Conservation (phyloP, 306 rosid genomes). For the Citrullus amarus region DNA sequence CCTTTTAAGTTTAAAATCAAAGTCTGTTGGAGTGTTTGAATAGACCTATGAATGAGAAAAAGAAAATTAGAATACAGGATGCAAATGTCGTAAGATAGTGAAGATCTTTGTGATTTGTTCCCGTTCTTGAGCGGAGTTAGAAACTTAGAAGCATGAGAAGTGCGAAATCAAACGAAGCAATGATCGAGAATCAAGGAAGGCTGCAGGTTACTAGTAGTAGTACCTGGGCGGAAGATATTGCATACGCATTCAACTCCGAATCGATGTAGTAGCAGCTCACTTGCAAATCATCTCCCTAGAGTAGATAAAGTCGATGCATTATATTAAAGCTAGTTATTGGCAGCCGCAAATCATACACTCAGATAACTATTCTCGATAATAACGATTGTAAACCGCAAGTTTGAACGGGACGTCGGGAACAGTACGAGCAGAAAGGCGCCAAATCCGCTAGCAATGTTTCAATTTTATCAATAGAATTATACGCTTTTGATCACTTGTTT, state of each 20-base stretch:
- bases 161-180: neutral
- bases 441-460: neutral
- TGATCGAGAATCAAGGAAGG: neutral
- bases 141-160: neutral
- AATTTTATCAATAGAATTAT: neutral
- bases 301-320: neutral
- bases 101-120: neutral
- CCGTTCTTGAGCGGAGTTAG: neutral
- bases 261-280: conserved; percentile 87
- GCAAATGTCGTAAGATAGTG: neutral
- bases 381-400: neutral
- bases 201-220: neutral
- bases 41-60: conserved; percentile 37
- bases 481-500: neutral
- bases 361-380: neutral
- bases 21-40: conserved; percentile 94
- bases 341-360: neutral
- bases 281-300: conserved; percentile 68
- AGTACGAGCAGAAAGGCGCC: neutral
- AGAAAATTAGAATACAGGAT: neutral
- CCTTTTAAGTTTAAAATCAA: conserved; percentile 95
- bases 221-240: conserved; percentile 91
- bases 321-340: neutral
- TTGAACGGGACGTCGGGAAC: neutral
- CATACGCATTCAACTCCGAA: conserved; percentile 53